A percentile compares a stretch with the other conserved stretches of the same genome.
phyloP scores from a whole-genome alignment of 306 rosid genomes.

The Pueraria montana region DNA sequence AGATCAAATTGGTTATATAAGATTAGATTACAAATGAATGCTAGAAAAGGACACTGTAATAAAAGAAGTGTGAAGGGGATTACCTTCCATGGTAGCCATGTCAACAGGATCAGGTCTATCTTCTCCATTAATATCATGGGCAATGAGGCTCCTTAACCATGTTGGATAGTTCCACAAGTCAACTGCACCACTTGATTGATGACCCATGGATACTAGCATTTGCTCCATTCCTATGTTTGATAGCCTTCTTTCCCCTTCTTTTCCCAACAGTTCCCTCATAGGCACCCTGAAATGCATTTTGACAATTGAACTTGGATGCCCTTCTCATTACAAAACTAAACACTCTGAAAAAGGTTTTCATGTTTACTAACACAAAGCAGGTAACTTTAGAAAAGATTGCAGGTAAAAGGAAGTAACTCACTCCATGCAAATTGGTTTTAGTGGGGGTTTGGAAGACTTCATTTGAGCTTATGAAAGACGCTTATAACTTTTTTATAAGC shows the following conservation, averaged over 20 bases:
- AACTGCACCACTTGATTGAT: slow-evolving; percentile 76
- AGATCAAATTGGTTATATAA: not conserved
- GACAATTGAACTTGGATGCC: slow-evolving; percentile 12
- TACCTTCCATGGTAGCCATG: slow-evolving; percentile 82
- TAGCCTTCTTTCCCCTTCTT: slow-evolving; percentile 60
- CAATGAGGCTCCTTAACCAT: slow-evolving; percentile 76
- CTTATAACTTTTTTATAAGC: not conserved
- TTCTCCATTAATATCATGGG: slow-evolving; percentile 75
- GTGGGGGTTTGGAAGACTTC: not conserved
- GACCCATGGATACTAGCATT: slow-evolving; percentile 78
- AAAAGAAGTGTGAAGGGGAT: not conserved
- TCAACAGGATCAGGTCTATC: slow-evolving; percentile 80
- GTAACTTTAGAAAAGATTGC: not conserved
- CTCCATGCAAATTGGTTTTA: not conserved
- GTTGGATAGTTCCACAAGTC: slow-evolving; percentile 76
- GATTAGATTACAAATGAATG: not conserved
- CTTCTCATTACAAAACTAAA: slow-evolving; percentile 34
- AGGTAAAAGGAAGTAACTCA: slow-evolving; percentile 18
- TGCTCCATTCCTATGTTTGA: slow-evolving; percentile 70
- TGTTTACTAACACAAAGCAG: slow-evolving; percentile 6
- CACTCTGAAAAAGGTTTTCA: slow-evolving; percentile 11
- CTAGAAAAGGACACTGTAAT: not conserved
- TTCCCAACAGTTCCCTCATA: slow-evolving; percentile 56
- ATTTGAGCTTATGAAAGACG: not conserved
- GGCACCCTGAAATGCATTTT: slow-evolving; percentile 64